phyloP scores from a whole-genome alignment of 225 moss, liverwort and hornwort species.

The Pseudisothecium myosuroides region DNA sequence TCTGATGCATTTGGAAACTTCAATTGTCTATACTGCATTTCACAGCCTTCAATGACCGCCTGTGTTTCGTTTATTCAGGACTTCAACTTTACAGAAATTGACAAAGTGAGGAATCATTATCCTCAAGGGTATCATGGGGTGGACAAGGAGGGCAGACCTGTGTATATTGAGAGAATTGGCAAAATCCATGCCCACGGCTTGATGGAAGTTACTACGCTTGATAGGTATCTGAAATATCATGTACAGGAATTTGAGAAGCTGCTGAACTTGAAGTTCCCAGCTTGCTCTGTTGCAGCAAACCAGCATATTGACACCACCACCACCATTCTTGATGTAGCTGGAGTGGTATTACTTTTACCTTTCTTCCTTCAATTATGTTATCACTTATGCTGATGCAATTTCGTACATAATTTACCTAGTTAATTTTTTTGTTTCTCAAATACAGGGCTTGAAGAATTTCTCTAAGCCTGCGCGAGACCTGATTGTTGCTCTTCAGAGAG shows the following conservation, averaged over 20 bases:
- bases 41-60: neutral
- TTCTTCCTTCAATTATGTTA: neutral
- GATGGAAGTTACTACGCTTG: constrained; percentile 59
- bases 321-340: constrained; percentile 60
- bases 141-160: constrained; percentile 64
- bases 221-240: constrained; percentile 59
- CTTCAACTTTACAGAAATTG: constrained; percentile 47
- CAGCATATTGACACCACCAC: constrained; percentile 54
- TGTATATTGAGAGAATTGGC: constrained; percentile 58
- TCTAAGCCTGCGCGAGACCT: constrained; percentile 46
- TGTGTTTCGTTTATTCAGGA: constrained; percentile 21
- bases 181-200: constrained; percentile 39
- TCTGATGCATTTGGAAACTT: neutral
- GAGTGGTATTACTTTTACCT: constrained; percentile 32
- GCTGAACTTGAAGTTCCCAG: constrained; percentile 44
- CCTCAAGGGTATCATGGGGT: constrained; percentile 69
- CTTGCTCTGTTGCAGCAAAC: constrained; percentile 48
- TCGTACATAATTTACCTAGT: neutral
- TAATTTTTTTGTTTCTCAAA: neutral
- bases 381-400: neutral
- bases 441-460: constrained; percentile 54
- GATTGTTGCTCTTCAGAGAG: constrained; percentile 44
- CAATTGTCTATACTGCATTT: neutral
- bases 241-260: constrained; percentile 54
- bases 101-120: constrained; percentile 45